These are phyloP conservation scores for Amauroascus verrucosus DNA, from an alignment of 2,329 filamentous ascomycete genomes.

Conservation along the genomic window DNA sequence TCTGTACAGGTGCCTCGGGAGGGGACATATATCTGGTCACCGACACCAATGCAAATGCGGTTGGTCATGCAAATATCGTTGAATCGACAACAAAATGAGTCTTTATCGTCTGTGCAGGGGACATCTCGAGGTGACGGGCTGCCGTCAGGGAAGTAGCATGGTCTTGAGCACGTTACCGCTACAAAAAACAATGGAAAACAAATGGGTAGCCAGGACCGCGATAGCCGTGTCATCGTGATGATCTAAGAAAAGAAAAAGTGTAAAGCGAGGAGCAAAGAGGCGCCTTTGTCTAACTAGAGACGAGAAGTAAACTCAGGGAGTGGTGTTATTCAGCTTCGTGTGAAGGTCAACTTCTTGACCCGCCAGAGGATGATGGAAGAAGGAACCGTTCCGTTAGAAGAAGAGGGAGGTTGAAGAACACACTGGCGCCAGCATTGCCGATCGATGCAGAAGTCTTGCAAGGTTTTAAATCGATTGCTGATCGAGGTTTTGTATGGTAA, in stretches of 20 bases:
- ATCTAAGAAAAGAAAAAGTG: background rate
- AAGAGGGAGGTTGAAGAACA: no score
- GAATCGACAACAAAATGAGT: constrained; percentile 22
- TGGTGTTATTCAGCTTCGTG: no score
- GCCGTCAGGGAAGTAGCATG: constrained; percentile 25
- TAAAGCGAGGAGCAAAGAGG: background rate
- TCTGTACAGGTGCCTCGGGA: constrained; percentile 25
- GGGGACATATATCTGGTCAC: constrained; percentile 20
- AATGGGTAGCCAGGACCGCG: background rate
- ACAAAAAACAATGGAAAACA: background rate
- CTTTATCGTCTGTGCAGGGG: constrained; percentile 22
- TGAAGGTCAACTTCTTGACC: no score
- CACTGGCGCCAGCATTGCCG: no score
- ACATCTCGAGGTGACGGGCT: constrained; percentile 15
- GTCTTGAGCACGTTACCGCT: constrained; percentile 8
- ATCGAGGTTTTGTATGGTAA: no score
- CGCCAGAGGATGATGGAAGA: no score
- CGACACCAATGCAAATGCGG: constrained; percentile 21
- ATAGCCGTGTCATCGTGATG: background rate
- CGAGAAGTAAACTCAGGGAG: no score
- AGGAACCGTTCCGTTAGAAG: no score
- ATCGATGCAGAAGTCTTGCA: no score
- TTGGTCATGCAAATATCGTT: constrained; percentile 24
- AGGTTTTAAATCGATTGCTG: no score
- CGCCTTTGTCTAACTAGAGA: no score